Percentiles rank a stretch among this genome's conserved stretches.
These are phyloP conservation scores for Leonotis leonurus DNA, from an alignment of 257 asterid genomes.

Conservation along the genomic window DNA sequence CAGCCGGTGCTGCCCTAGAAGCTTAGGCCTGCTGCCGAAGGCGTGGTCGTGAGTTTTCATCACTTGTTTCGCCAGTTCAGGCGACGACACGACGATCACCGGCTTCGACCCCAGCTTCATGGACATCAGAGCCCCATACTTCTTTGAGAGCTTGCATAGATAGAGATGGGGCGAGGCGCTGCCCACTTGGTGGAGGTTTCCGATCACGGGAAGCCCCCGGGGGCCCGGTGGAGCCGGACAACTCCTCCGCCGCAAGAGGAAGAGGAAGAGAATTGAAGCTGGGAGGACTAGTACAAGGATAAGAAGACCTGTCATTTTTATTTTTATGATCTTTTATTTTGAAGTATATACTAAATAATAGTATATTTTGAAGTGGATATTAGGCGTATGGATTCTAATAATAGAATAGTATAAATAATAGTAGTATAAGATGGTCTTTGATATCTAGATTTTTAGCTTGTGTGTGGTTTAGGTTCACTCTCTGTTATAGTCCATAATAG, in stretches of 20 bases:
- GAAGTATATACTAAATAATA: too few species aligned
- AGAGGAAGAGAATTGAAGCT: background rate
- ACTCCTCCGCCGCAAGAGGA: background rate
- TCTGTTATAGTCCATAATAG: too few species aligned
- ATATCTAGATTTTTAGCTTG: too few species aligned
- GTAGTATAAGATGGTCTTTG: too few species aligned
- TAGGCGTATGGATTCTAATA: too few species aligned
- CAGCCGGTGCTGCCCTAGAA: slow-evolving; percentile 12
- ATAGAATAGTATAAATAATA: too few species aligned
- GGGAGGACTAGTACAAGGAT: background rate
- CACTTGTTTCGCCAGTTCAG: slow-evolving; percentile 16
- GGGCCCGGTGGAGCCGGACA: background rate
- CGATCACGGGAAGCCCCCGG: background rate
- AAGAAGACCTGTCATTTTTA: background rate
- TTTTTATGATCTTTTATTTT: too few species aligned
- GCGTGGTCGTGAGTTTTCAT: slow-evolving; percentile 22
- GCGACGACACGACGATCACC: slow-evolving; percentile 20
- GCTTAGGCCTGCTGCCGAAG: slow-evolving; percentile 27
- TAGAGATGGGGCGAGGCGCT: background rate
- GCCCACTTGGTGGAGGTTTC: background rate
- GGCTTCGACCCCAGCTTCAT: slow-evolving; percentile 24
- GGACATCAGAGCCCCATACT: slow-evolving; percentile 28
- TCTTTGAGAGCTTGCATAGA: background rate
- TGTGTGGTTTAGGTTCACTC: too few species aligned
- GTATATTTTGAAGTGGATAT: too few species aligned